Evolutionary conservation across 1,284 basidiomycete species (phyloP).

Genomic region (Golubevia pallescens): DNA sequence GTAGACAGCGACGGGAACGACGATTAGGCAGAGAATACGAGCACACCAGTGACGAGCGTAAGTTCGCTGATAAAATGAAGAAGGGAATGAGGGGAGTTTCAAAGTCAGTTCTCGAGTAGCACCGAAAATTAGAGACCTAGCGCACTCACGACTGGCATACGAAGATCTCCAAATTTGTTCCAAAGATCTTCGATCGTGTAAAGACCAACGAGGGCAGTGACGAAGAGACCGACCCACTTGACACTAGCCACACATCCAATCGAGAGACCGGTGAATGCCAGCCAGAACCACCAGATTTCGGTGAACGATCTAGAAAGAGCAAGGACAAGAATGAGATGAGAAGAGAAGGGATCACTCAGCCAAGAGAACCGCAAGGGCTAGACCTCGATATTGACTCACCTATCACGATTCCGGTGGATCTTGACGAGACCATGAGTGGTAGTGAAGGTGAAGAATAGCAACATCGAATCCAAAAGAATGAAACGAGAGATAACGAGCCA

Average conservation of each 20-base stretch:
- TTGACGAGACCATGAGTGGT: conserved; percentile 93
- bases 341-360: neutral
- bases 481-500: conserved; percentile 97
- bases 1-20: conserved; percentile 88
- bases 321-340: conserved; percentile 4
- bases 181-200: conserved; percentile 98
- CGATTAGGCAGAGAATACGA: conserved; percentile 81
- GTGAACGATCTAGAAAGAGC: conserved; percentile 76
- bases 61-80: conserved; percentile 67
- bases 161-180: conserved; percentile 96
- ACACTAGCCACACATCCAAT: conserved; percentile 96
- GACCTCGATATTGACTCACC: conserved; percentile 69
- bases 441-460: conserved; percentile 96
- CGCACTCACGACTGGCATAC: conserved; percentile 79
- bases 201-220: conserved; percentile 88
- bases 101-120: neutral
- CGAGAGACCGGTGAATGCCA: conserved; percentile 84
- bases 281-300: conserved; percentile 96
- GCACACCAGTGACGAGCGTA: conserved; percentile 92
- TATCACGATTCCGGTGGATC: conserved; percentile 94
- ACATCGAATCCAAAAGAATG: conserved; percentile 96
- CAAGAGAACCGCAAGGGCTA: neutral
- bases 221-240: conserved; percentile 96
- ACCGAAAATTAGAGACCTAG: neutral
- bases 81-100: neutral